Percentiles rank a stretch among this genome's conserved stretches.
Evolutionary conservation across 768 basidiomycete genomes (phyloP).

Genomic region (Xerocomellus intermedius): DNA sequence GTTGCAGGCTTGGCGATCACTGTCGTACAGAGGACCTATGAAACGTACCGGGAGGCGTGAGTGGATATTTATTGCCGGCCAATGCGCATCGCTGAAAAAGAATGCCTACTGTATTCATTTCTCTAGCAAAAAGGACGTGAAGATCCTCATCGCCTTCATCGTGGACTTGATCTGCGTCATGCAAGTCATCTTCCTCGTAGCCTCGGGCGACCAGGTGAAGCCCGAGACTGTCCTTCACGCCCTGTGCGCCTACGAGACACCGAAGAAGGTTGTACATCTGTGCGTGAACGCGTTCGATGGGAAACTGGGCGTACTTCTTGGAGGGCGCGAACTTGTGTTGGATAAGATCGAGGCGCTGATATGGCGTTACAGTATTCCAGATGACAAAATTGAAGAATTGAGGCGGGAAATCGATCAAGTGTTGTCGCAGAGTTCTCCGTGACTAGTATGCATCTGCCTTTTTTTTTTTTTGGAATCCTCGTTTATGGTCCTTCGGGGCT

Average conservation of each 20-base stretch:
- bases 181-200: constrained; percentile 11
- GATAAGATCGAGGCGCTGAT: constrained; percentile 12
- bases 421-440: neutral
- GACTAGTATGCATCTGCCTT: neutral
- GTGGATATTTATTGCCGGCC: neutral
- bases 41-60: neutral
- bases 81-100: neutral
- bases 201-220: neutral
- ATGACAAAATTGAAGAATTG: constrained; percentile 3
- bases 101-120: neutral
- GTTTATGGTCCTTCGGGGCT: no score
- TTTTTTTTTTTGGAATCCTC: no score
- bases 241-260: neutral
- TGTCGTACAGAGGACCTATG: no score
- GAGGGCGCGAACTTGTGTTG: constrained; percentile 10
- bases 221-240: neutral
- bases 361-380: constrained; percentile 11
- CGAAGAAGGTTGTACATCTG: neutral
- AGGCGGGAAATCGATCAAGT: neutral
- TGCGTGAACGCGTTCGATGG: constrained; percentile 2
- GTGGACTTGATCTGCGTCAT: constrained; percentile 17
- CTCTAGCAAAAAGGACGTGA: constrained; percentile 5
- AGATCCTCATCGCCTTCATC: constrained; percentile 13
- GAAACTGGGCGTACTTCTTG: neutral
- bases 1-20: neutral